These are phyloP conservation scores for Aspergillus chevalieri DNA, from an alignment of 2,329 filamentous ascomycete species.

Conservation along the genomic window DNA sequence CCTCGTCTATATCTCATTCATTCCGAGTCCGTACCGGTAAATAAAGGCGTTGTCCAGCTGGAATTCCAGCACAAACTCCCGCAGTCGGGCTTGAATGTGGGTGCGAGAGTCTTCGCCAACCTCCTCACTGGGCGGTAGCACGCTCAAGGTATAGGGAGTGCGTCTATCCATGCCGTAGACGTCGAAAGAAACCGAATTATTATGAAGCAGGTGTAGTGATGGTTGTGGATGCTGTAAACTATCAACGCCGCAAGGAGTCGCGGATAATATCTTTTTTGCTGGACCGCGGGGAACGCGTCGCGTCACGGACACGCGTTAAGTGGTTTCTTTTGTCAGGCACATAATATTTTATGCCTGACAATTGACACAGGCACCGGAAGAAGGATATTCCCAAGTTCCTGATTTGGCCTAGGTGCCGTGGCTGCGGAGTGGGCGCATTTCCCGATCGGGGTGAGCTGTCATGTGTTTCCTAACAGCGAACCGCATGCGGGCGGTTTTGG, in stretches of 20 bases:
- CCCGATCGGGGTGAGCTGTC: constrained; percentile 22
- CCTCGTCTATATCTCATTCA: background rate
- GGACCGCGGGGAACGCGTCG: constrained; percentile 29
- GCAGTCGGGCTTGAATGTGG: constrained; percentile 70
- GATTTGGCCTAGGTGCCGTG: constrained; percentile 7
- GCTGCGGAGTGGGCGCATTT: constrained; percentile 15
- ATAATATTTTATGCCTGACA: background rate
- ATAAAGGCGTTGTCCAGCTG: constrained; percentile 90
- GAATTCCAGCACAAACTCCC: constrained; percentile 90
- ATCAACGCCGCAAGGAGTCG: constrained; percentile 8
- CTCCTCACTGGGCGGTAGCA: constrained; percentile 64
- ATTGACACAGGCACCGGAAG: constrained; percentile 9
- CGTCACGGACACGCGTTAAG: constrained; percentile 34
- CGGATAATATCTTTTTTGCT: constrained; percentile 23
- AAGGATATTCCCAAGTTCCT: constrained; percentile 2
- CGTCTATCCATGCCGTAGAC: constrained; percentile 68
- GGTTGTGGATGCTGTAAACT: constrained; percentile 7
- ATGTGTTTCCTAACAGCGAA: constrained; percentile 13
- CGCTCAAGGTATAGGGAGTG: constrained; percentile 77
- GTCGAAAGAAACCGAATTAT: constrained; percentile 9
- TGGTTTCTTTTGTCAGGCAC: constrained; percentile 24
- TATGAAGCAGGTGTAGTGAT: constrained; percentile 3
- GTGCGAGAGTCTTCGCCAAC: constrained; percentile 63
- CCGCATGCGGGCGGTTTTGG: constrained; percentile 11
- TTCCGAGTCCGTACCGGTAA: constrained; percentile 61